Conservation (phyloP, 2,329 filamentous ascomycete species). For the Trichoderma sp. region DNA sequence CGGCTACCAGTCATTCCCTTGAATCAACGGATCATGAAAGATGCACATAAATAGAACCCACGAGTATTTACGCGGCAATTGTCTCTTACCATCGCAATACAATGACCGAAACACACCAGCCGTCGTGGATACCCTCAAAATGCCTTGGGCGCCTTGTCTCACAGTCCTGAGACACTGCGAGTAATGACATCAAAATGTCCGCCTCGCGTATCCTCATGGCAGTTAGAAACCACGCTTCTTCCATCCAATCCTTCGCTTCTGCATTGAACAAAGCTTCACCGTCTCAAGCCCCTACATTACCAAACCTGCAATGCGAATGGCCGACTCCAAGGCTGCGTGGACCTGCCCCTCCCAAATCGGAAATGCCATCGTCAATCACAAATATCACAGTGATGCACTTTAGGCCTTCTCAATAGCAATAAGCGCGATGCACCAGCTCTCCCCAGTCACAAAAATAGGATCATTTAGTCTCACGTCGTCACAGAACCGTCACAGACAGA, state of each 20-base stretch:
- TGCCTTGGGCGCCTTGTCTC: neutral
- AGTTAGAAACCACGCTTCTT: neutral
- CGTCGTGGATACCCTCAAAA: neutral
- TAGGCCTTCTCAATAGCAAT: conserved; percentile 4
- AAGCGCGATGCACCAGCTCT: conserved; percentile 12
- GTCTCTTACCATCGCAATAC: neutral
- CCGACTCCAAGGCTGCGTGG: neutral
- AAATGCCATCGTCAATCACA: neutral
- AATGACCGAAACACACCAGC: neutral
- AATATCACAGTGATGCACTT: conserved; percentile 3
- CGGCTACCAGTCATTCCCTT: neutral
- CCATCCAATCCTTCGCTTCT: neutral
- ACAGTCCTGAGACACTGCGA: neutral
- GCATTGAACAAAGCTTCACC: neutral
- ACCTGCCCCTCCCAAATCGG: neutral
- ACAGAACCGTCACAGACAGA: conserved; percentile 10
- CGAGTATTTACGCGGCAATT: neutral
- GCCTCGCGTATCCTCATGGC: neutral
- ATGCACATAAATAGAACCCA: neutral
- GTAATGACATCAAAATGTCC: neutral
- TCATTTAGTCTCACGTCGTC: conserved; percentile 2
- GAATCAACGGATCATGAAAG: neutral
- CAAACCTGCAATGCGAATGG: neutral
- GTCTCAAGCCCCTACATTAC: neutral
- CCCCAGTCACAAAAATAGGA: conserved; percentile 14